phyloP scores from a whole-genome alignment of 2,329 filamentous ascomycete species.

The Cladobotryum protrusum region DNA sequence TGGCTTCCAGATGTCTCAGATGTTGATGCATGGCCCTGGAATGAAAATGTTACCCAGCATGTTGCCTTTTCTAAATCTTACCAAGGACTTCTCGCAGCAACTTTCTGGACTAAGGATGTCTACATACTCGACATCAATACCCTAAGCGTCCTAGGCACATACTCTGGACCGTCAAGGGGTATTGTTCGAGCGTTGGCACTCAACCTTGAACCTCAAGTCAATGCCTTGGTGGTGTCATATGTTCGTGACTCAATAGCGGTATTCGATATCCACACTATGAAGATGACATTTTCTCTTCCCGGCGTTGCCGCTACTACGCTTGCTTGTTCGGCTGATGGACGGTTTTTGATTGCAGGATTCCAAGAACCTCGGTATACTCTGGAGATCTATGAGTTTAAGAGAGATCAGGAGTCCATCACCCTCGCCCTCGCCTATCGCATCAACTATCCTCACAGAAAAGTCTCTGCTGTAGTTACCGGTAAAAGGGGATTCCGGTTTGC shows the following conservation, averaged over 20 bases:
- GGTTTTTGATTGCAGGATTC: neutral
- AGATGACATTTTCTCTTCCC: neutral
- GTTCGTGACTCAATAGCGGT: neutral
- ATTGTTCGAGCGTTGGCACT: constrained; percentile 1
- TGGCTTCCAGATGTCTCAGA: neutral
- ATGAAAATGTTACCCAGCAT: neutral
- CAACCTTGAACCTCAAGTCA: neutral
- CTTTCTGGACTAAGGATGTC: neutral
- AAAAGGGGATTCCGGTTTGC: neutral
- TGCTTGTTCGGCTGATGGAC: constrained; percentile 3
- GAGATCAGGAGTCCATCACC: neutral
- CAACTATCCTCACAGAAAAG: neutral
- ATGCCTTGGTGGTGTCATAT: neutral
- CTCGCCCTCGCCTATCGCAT: neutral
- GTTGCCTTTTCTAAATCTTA: neutral
- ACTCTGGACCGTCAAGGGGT: neutral
- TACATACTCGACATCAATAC: neutral
- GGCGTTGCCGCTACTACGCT: neutral
- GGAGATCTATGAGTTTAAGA: constrained; percentile 1
- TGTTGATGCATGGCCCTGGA: neutral
- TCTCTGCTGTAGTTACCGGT: neutral
- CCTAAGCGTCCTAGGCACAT: neutral
- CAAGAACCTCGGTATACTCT: neutral
- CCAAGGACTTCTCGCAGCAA: neutral
- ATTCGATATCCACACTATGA: neutral